Evolutionary conservation across 2,329 filamentous ascomycete genomes (phyloP), one percentile per base, ranked within the genome.

Genomic region (Lanzia echinophila): DNA sequence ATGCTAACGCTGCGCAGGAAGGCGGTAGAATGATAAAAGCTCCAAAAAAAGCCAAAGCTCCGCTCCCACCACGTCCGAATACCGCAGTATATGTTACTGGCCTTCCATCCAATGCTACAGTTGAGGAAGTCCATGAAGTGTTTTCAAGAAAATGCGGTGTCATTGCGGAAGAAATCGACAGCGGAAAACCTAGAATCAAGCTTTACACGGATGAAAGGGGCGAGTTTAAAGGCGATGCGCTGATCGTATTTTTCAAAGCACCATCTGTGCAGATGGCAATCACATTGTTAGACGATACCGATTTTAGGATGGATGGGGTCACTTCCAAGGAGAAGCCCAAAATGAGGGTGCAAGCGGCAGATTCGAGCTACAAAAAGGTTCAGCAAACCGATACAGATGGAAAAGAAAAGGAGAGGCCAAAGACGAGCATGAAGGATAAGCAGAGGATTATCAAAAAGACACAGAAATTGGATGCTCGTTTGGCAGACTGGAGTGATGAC

Each of bases 401-500:
- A 13, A 65, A 70, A 32, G 75, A 77, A 62, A 72, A 75, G 36
- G 75, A 70, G 47, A 75, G 74, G 55, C 73, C 75, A 53, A 75
- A 79, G 58, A 71, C 70, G 44, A 81, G 65, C 61, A 76, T 79
- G 63, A 82, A 82, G 58, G 89, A 95, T 59, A 88, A 92, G 70
- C 84, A 87, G 69, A 95, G 95, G 73, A 87, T 95, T 56, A 95
- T 95, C 68, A 87, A 84, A 70, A 91, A 91, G 71, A 92, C 89
- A 0, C 88, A 96, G 69, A 94, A 92, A 68, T 77, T 97, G 63
- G 89, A 92, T 65, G 92, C 90, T 47, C 91, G 92, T 72, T 81
- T 97, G 33, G 87, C 90, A 3, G 91, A 97, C 70, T 99, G 94
- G 94, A 88, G 90, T 65, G 92, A 96, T 65, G 91, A 97, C 67